phyloP scores from a whole-genome alignment of 257 asterid species.

The Asclepias syriaca region DNA sequence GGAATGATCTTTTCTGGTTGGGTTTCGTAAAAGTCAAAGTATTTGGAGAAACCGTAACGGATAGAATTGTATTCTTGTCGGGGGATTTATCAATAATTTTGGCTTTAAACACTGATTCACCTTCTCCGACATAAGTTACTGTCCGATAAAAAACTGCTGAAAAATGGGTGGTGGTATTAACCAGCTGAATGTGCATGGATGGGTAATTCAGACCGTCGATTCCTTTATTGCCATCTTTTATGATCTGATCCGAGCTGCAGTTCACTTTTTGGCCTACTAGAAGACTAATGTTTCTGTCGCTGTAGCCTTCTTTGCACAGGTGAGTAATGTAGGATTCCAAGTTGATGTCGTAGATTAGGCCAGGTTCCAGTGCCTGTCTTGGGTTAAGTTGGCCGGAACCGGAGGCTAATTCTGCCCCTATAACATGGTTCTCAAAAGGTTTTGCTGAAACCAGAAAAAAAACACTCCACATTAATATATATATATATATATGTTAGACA shows the following conservation, averaged over 20 bases:
- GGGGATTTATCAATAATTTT: constrained; percentile 25
- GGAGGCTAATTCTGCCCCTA: constrained; percentile 42
- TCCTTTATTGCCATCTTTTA: constrained; percentile 30
- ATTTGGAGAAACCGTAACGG: constrained; percentile 43
- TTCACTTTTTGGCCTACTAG: constrained; percentile 37
- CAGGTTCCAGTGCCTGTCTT: constrained; percentile 52
- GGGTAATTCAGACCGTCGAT: constrained; percentile 71
- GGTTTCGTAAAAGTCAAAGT: constrained; percentile 29
- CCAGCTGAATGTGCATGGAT: constrained; percentile 46
- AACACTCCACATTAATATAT: too few relatives aligned
- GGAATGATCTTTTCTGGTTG: constrained; percentile 42
- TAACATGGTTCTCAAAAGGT: constrained; percentile 33
- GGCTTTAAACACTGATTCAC: constrained; percentile 39
- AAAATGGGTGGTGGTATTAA: constrained; percentile 14
- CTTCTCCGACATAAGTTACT: constrained; percentile 51
- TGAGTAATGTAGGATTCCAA: constrained; percentile 38
- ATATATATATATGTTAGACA: too few relatives aligned
- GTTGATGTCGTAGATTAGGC: constrained; percentile 52
- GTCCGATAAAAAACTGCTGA: constrained; percentile 50
- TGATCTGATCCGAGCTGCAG: constrained; percentile 30
- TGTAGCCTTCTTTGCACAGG: constrained; percentile 62
- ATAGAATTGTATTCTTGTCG: constrained; percentile 16
- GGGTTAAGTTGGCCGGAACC: constrained; percentile 71
- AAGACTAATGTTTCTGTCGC: constrained; percentile 22
- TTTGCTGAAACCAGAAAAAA: constrained; percentile 35